Base-by-base conservation (phyloP, 306 rosid species). In the Clitoria ternatea region DNA sequence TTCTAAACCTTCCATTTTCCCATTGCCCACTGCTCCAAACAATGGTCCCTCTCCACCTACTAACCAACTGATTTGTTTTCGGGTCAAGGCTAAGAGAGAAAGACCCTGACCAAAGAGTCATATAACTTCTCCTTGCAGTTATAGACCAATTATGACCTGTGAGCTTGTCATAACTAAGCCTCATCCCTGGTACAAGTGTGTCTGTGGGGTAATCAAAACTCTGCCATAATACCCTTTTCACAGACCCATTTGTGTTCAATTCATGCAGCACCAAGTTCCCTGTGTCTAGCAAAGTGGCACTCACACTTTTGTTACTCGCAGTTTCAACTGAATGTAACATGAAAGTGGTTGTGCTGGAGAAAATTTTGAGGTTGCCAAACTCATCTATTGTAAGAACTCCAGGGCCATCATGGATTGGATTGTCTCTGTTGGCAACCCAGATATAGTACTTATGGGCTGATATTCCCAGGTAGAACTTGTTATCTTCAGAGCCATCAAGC, bases 341-440 rank as follows among this genome's bases (percentile, higher is more conserved):
- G 3, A 64, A 7, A 24, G 70, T 42, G 39, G 24, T 7, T 4
- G 37, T 26, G 3, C 1, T 29, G n/a, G 57, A 65, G 27, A 45
- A 3, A 18, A 65, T 45, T 65, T 65, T 65, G 3, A 65, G 12
- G 57, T 45, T 65, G 6, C 57, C 57, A 45, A 4, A 5, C 27
- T 65, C 29, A 11, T 65, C 71, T 12, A 65, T 65, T 17, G 71
- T 45, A 57, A 45, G 71, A 29, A 45, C 23, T 29, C 71, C 57
- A 29, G 71, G 56, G 40, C 17, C 70, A 9, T 59, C 66, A 6
- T 45, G 43, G 71, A 65, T 65, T 44, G 71, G 57, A 20, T 4
- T 65, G 5, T 65, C 71, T 47, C 71, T 65, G 14, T 65, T 65
- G 30, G 57, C 71, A 17, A 65, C 19, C 71, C 71, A 65, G 6